Evolutionary conservation across 371 early-diverging fungal species (phyloP).

Genomic region (Mortierella sp.): DNA sequence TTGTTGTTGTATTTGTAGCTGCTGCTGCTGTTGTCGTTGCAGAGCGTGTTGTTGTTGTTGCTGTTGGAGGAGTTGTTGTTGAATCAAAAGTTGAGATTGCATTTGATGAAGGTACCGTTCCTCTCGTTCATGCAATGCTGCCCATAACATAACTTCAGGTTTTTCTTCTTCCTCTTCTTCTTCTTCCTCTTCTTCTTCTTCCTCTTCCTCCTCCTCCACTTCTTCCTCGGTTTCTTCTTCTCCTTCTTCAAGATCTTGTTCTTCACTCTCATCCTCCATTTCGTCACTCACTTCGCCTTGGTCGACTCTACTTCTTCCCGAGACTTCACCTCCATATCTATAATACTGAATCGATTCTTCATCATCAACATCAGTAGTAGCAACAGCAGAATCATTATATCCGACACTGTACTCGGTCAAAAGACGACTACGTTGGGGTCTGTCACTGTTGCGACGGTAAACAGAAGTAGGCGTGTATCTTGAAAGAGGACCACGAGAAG

Average conservation of each 20-base stretch:
- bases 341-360: no score
- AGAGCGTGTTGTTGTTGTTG: not conserved
- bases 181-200: constrained; percentile 8
- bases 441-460: no score
- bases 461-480: no score
- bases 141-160: constrained; percentile 43
- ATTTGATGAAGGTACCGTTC: constrained; percentile 46
- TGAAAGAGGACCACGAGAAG: no score
- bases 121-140: constrained; percentile 45
- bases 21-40: not conserved
- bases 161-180: constrained; percentile 30
- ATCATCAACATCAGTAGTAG: no score
- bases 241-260: not conserved
- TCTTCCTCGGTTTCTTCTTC: not conserved
- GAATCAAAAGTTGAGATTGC: constrained; percentile 34
- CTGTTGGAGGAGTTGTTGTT: constrained; percentile 16
- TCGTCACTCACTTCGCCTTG: not conserved
- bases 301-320: not conserved
- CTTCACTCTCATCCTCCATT: not conserved
- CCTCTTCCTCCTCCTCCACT: constrained; percentile 4
- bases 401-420: no score
- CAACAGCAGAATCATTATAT: no score
- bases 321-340: no score
- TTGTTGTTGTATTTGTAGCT: not conserved
- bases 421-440: no score